Evolutionary conservation across 1,139 yeast genomes (phyloP).

Genomic region (Candida sojae): DNA sequence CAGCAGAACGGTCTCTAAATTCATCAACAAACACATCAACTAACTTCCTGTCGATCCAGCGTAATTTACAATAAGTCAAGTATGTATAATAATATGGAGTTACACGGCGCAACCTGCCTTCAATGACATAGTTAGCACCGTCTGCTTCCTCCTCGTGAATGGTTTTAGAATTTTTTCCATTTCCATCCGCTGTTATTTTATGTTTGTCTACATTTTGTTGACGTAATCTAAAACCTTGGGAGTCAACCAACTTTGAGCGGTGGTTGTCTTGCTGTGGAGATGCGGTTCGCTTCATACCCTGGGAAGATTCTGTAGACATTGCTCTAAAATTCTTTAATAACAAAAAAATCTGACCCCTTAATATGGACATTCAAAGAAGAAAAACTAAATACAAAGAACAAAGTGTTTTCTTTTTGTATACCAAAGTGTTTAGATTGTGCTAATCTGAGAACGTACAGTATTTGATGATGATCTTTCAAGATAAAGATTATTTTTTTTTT

Average conservation of each 20-base stretch:
- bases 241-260: conserved; percentile 37
- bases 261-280: conserved; percentile 16
- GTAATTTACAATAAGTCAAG: conserved; percentile 82
- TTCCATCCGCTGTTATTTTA: conserved; percentile 39
- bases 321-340: background rate
- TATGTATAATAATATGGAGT: conserved; percentile 88
- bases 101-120: conserved; percentile 68
- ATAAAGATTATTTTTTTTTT: background rate
- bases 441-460: background rate
- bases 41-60: conserved; percentile 86
- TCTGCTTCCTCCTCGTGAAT: conserved; percentile 56
- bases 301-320: conserved; percentile 1
- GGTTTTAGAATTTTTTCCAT: conserved; percentile 34
- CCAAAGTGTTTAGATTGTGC: background rate
- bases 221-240: conserved; percentile 50
- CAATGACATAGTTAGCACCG: conserved; percentile 53
- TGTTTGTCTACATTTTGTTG: conserved; percentile 48
- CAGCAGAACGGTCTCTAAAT: conserved; percentile 77
- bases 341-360: background rate
- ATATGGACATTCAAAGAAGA: background rate
- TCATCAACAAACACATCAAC: conserved; percentile 81
- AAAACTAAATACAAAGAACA: background rate
- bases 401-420: background rate
- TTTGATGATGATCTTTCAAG: background rate
- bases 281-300: conserved; percentile 24